Evolutionary conservation across 441 rosid species (phyloP).

Genomic region (Hura crepitans): DNA sequence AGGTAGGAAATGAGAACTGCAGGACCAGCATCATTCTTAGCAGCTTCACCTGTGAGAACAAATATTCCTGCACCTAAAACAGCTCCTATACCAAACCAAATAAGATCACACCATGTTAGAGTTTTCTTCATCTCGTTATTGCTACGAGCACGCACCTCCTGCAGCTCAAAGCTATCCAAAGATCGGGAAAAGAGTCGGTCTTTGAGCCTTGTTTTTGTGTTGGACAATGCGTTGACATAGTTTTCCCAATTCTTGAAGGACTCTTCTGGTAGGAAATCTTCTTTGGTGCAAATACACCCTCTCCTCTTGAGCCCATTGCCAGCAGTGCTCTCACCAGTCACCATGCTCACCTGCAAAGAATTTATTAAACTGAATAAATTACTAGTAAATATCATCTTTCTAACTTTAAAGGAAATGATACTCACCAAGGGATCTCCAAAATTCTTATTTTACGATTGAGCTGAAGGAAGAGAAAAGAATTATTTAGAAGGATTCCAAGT

Average conservation of each 20-base stretch:
- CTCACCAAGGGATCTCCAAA: no score
- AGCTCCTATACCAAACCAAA: conserved; percentile 76
- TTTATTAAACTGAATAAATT: not conserved
- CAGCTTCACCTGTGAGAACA: conserved; percentile 73
- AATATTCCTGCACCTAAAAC: conserved; percentile 80
- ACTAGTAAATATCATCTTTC: no score
- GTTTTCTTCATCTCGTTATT: conserved; percentile 56
- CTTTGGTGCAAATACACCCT: conserved; percentile 36
- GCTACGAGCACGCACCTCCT: no score
- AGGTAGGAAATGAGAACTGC: conserved; percentile 61
- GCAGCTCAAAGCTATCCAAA: no score
- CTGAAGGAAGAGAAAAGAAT: no score
- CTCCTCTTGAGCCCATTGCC: conserved; percentile 26
- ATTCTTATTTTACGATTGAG: no score
- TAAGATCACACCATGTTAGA: conserved; percentile 72
- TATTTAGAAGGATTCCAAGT: no score
- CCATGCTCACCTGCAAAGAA: not conserved
- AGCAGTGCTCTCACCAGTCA: not conserved
- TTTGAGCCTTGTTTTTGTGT: conserved; percentile 47
- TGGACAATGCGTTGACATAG: conserved; percentile 49
- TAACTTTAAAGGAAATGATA: no score
- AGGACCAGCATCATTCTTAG: conserved; percentile 53
- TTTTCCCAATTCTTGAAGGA: conserved; percentile 55
- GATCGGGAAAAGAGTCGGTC: conserved; percentile 55
- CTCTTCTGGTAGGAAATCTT: conserved; percentile 64